These are phyloP conservation scores for Streptanthus diversifolius DNA, from an alignment of 345 rosid species.

Conservation along the genomic window DNA sequence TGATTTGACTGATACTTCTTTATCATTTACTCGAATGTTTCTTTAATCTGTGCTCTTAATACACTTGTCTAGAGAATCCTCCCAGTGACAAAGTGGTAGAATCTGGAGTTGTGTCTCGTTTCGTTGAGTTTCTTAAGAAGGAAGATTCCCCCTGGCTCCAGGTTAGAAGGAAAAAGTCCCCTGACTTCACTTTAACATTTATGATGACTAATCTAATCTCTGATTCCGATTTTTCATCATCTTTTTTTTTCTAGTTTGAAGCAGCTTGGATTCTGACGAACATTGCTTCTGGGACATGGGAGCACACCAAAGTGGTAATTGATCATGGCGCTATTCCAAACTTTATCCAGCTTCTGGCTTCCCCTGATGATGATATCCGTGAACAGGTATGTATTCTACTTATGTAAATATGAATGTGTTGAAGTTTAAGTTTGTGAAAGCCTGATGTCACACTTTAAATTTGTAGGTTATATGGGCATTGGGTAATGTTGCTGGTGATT, in stretches of 20 bases:
- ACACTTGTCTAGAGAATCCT: constrained; percentile 39
- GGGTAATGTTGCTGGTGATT: constrained; percentile 67
- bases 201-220: not conserved
- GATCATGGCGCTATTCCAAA: constrained; percentile 62
- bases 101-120: constrained; percentile 59
- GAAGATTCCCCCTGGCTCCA: constrained; percentile 65
- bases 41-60: not conserved
- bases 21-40: not conserved
- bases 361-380: constrained; percentile 65
- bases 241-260: constrained; percentile 44
- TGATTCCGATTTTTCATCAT: not conserved
- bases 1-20: not conserved
- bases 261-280: constrained; percentile 80
- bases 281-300: constrained; percentile 66
- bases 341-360: constrained; percentile 56
- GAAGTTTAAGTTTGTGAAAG: not conserved
- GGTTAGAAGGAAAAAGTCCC: constrained; percentile 38
- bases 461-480: constrained; percentile 64
- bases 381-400: constrained; percentile 58
- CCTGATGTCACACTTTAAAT: not conserved
- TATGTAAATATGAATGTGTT: not conserved
- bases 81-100: constrained; percentile 55
- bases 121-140: constrained; percentile 59
- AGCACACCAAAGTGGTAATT: constrained; percentile 59
- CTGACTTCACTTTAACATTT: constrained; percentile 43